Conservation (phyloP, 2,329 filamentous ascomycete genomes). For the Pestalotiopsis sp. region DNA sequence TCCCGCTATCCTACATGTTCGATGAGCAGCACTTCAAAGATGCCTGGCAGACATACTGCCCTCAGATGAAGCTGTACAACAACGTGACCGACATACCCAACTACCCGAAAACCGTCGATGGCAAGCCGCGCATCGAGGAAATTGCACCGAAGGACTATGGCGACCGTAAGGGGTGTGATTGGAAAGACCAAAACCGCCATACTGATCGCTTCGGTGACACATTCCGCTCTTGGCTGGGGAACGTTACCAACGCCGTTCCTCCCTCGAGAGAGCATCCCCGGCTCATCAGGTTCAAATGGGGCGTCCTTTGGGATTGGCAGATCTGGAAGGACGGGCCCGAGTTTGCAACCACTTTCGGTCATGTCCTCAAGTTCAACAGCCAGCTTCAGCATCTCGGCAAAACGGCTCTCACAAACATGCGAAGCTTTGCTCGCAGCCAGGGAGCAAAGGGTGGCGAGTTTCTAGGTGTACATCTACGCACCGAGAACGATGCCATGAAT, state of each 20-base stretch:
- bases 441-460: conserved; percentile 26
- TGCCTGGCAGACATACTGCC: conserved; percentile 37
- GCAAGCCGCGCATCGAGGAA: conserved; percentile 37
- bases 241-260: conserved; percentile 24
- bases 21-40: conserved; percentile 44
- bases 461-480: conserved; percentile 46
- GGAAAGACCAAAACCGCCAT: conserved; percentile 40
- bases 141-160: conserved; percentile 43
- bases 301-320: conserved; percentile 46
- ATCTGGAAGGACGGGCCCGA: conserved; percentile 47
- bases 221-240: conserved; percentile 33
- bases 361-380: conserved; percentile 39
- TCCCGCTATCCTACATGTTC: conserved; percentile 47
- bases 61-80: conserved; percentile 43
- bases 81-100: conserved; percentile 37
- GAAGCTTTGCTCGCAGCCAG: conserved; percentile 25
- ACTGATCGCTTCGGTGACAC: conserved; percentile 36
- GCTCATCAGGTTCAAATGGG: conserved; percentile 43
- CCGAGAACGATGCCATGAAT: conserved; percentile 45
- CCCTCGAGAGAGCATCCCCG: conserved; percentile 32
- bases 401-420: conserved; percentile 35
- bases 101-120: conserved; percentile 28
- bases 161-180: conserved; percentile 37
- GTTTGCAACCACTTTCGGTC: conserved; percentile 43
- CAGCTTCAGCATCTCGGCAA: conserved; percentile 42